A percentile compares a stretch with the other conserved stretches of the same genome.
Conservation (phyloP, 352 stramenopile species). For the Globisporangium splendens region DNA sequence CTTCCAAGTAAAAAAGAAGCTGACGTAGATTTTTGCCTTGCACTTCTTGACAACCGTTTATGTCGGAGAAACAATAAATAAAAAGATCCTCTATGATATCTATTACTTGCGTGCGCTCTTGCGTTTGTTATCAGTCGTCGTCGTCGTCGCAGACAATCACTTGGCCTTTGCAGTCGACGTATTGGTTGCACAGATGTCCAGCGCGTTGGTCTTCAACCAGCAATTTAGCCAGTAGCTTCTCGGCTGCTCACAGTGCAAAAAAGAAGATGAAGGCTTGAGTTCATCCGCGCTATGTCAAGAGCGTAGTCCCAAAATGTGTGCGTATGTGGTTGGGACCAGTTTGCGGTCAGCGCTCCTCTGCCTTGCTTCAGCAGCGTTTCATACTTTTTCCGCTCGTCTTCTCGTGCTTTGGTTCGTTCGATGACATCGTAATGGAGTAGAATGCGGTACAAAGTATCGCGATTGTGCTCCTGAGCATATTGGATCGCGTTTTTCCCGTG, state of each 20-base stretch:
- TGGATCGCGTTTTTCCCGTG: constrained; percentile 34
- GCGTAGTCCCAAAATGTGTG: no score
- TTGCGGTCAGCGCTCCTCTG: constrained; percentile 37
- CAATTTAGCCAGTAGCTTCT: constrained; percentile 38
- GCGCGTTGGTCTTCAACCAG: constrained; percentile 45
- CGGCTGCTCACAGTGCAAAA: constrained; percentile 21
- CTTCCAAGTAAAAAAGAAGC: neutral
- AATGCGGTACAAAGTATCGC: constrained; percentile 32
- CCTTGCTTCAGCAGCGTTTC: constrained; percentile 30
- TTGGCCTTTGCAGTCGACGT: constrained; percentile 41
- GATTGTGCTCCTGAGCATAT: constrained; percentile 32
- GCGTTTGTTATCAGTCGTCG: constrained; percentile 17
- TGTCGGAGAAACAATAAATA: constrained; percentile 17
- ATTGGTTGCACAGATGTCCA: constrained; percentile 59
- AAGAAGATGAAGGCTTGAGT: neutral
- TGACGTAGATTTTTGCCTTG: constrained; percentile 8
- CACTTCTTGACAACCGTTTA: neutral
- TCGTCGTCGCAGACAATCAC: constrained; percentile 49
- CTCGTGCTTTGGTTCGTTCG: constrained; percentile 29
- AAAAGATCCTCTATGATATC: constrained; percentile 19
- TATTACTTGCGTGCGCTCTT: constrained; percentile 25
- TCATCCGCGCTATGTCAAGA: no score
- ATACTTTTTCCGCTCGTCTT: constrained; percentile 23
- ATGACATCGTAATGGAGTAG: constrained; percentile 44
- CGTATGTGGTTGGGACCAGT: constrained; percentile 55